Evolutionary conservation across 768 basidiomycete species (phyloP).

Genomic region (Leucocoprinus birnbaumii): DNA sequence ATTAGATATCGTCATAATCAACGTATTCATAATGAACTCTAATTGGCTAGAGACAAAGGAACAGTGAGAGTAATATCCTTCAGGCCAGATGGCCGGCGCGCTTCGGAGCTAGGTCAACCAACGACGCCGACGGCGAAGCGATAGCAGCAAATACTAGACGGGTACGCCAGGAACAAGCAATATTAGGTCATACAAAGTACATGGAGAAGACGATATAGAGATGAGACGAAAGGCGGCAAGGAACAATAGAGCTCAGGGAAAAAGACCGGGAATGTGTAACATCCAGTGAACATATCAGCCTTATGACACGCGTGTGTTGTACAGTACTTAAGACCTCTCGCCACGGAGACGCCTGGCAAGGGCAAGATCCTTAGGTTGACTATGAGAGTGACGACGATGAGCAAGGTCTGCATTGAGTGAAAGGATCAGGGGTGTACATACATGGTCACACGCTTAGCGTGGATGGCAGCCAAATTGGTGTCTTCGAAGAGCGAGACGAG

Average conservation of each 20-base stretch:
- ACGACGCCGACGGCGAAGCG: no score
- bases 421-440: constrained; percentile 15
- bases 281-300: no score
- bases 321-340: constrained; percentile 63
- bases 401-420: constrained; percentile 8
- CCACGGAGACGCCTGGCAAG: constrained; percentile 85
- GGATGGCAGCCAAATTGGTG: constrained; percentile 90
- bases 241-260: not conserved
- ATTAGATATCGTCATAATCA: no score
- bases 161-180: not conserved
- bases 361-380: constrained; percentile 88
- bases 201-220: not conserved
- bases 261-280: not conserved
- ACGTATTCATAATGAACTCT: no score
- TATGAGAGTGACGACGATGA: constrained; percentile 28
- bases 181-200: constrained; percentile 12
- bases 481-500: constrained; percentile 86
- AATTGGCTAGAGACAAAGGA: no score
- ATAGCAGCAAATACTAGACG: no score
- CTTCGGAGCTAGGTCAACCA: no score
- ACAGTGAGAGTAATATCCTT: no score
- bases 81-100: no score
- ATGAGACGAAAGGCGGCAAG: not conserved
- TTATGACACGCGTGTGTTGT: not conserved
- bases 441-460: constrained; percentile 65